phyloP scores from a whole-genome alignment of 805 yeast genomes.

The Brettanomyces custersianus region DNA sequence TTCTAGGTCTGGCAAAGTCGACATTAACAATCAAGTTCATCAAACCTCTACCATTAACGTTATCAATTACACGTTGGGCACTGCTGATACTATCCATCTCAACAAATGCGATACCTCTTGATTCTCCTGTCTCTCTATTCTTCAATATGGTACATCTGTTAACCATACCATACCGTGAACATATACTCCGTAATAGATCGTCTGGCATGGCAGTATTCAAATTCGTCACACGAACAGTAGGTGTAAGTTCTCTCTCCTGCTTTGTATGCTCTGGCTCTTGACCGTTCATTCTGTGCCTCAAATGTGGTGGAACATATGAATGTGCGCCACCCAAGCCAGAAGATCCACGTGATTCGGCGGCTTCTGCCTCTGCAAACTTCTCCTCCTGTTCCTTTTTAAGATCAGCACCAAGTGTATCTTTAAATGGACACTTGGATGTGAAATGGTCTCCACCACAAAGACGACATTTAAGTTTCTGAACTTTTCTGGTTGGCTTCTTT shows the following conservation, averaged over 20 bases:
- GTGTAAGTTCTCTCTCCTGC: slow-evolving; percentile 65
- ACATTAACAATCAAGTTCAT: slow-evolving; percentile 73
- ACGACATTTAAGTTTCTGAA: slow-evolving; percentile 63
- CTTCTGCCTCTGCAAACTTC: slow-evolving; percentile 28
- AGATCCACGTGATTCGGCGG: slow-evolving; percentile 24
- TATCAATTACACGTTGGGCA: slow-evolving; percentile 73
- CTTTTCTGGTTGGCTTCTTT: slow-evolving; percentile 42
- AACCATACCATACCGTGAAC: slow-evolving; percentile 55
- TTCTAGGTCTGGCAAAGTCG: slow-evolving; percentile 47
- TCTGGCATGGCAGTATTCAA: slow-evolving; percentile 81
- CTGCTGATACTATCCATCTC: slow-evolving; percentile 57
- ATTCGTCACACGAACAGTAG: slow-evolving; percentile 86
- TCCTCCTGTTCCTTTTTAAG: slow-evolving; percentile 1
- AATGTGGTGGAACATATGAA: slow-evolving; percentile 54
- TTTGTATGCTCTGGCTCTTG: slow-evolving; percentile 19
- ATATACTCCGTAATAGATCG: slow-evolving; percentile 67
- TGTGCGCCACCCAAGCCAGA: slow-evolving; percentile 19
- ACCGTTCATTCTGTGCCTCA: slow-evolving; percentile 35
- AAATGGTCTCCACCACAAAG: slow-evolving; percentile 90
- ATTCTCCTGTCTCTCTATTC: slow-evolving; percentile 87
- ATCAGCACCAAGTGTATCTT: slow-evolving; percentile 59
- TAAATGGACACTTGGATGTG: slow-evolving; percentile 93
- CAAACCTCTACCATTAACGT: slow-evolving; percentile 84
- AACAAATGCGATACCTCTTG: slow-evolving; percentile 94
- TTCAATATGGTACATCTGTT: slow-evolving; percentile 77